A percentile compares a stretch with the other conserved stretches of the same genome.
These are phyloP conservation scores for Glycine soja DNA, from an alignment of 306 rosid species.

Conservation along the genomic window DNA sequence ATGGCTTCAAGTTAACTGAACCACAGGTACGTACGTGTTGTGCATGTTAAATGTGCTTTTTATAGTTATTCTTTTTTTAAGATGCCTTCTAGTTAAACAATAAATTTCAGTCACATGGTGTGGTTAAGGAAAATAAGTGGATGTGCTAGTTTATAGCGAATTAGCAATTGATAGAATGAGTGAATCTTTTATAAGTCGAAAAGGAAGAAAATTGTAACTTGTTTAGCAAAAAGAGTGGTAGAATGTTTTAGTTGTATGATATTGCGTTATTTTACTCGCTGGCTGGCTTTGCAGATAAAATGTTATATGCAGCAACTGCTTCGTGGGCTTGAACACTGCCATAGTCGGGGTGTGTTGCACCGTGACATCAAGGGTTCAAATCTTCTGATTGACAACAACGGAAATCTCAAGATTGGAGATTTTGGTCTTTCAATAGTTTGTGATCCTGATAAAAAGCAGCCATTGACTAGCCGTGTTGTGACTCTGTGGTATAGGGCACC, in stretches of 20 bases:
- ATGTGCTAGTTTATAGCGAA: background rate
- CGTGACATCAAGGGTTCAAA: constrained; percentile 97
- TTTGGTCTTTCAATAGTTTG: constrained; percentile 84
- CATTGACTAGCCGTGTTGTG: constrained; percentile 91
- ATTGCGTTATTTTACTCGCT: constrained; percentile 20
- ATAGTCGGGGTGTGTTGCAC: constrained; percentile 79
- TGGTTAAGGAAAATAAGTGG: background rate
- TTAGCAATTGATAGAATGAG: background rate
- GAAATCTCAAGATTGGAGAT: constrained; percentile 91
- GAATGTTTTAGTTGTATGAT: constrained; percentile 31
- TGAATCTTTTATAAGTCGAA: background rate
- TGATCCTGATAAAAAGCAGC: constrained; percentile 68
- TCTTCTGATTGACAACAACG: constrained; percentile 73
- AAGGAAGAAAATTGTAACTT: background rate
- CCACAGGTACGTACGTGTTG: constrained; percentile 66
- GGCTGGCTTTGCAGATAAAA: constrained; percentile 70
- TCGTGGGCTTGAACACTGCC: constrained; percentile 90
- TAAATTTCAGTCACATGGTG: constrained; percentile 5
- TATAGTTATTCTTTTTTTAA: background rate
- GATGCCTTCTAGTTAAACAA: background rate
- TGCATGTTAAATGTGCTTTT: constrained; percentile 3
- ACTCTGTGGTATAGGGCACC: constrained; percentile 96
- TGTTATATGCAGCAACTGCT: constrained; percentile 81
- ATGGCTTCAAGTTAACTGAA: constrained; percentile 72
- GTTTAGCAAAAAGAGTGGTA: background rate